A percentile compares a stretch with the other conserved stretches of the same genome.
phyloP scores from a whole-genome alignment of 257 asterid species.

The Lavandula angustifolia region DNA sequence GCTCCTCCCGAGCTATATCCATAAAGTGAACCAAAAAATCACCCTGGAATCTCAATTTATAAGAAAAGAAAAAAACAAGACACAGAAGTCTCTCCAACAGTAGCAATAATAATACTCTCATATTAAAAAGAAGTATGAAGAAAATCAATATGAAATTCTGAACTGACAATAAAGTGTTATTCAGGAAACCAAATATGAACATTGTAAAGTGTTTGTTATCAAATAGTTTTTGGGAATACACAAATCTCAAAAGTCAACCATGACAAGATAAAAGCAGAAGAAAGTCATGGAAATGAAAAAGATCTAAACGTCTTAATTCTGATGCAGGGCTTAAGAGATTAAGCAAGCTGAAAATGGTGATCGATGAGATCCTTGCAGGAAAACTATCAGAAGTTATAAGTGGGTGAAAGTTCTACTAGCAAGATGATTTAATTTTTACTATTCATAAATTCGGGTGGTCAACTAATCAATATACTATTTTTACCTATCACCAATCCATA shows the following conservation, averaged over 20 bases:
- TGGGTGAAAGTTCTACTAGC: conserved; percentile 14
- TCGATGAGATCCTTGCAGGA: conserved; percentile 4
- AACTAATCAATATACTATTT: conserved; percentile 18
- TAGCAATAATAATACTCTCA: conserved; percentile 21
- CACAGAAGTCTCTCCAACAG: conserved; percentile 24
- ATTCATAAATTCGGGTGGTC: neutral
- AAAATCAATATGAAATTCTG: conserved; percentile 10
- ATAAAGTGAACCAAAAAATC: conserved; percentile 96
- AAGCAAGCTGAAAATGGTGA: neutral
- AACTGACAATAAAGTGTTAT: conserved; percentile 16
- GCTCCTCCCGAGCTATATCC: conserved; percentile 97
- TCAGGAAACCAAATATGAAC: conserved; percentile 17
- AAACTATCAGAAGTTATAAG: conserved; percentile 11
- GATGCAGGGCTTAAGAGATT: neutral
- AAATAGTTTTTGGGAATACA: neutral
- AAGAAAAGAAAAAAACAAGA: conserved; percentile 3
- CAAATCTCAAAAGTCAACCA: conserved; percentile 12
- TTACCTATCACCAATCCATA: conserved; percentile 19
- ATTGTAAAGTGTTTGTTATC: neutral
- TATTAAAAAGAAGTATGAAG: conserved; percentile 16
- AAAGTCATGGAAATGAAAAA: conserved; percentile 1
- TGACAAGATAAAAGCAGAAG: neutral
- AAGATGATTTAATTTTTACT: conserved; percentile 5
- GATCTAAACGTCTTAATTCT: neutral
- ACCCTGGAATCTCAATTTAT: conserved; percentile 63